A percentile compares a stretch with the other conserved stretches of the same genome.
Evolutionary conservation across 768 basidiomycete genomes (phyloP).

Genomic region (Lentinula sp.): DNA sequence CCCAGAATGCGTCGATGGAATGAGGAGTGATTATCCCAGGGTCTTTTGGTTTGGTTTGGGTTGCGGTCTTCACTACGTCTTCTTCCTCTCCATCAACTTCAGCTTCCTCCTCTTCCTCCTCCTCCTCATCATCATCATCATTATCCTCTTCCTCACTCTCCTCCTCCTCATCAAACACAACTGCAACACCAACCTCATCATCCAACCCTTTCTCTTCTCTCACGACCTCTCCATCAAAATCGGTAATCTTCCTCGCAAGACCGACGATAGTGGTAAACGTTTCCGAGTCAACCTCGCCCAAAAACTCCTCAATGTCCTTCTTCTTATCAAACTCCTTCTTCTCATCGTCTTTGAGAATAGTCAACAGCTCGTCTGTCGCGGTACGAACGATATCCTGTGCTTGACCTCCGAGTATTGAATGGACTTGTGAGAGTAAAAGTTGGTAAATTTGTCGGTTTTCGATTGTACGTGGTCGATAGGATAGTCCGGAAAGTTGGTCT

Average conservation of each 20-base stretch:
- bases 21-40: slow-evolving; percentile 85
- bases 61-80: slow-evolving; percentile 44
- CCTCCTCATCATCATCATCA: slow-evolving; percentile 59
- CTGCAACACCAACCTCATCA: slow-evolving; percentile 95
- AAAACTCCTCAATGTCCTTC: slow-evolving; percentile 79
- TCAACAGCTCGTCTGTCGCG: slow-evolving; percentile 89
- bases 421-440: slow-evolving; percentile 79
- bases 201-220: slow-evolving; percentile 86
- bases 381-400: slow-evolving; percentile 94
- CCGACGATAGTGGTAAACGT: slow-evolving; percentile 76
- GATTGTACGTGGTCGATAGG: slow-evolving; percentile 87
- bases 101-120: slow-evolving; percentile 7
- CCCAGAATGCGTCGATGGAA: slow-evolving; percentile 96
- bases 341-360: slow-evolving; percentile 77
- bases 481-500: slow-evolving; percentile 86
- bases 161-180: slow-evolving; percentile 96
- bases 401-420: slow-evolving; percentile 84
- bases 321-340: slow-evolving; percentile 98
- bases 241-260: slow-evolving; percentile 92
- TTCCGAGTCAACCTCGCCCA: slow-evolving; percentile 63
- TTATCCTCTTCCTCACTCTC: slow-evolving; percentile 85
- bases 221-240: slow-evolving; percentile 82
- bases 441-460: slow-evolving; percentile 96
- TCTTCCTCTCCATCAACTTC: slow-evolving; percentile 36
- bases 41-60: slow-evolving; percentile 52